Base-by-base conservation (phyloP, 2,329 filamentous ascomycete species). In the Emergomyces orientalis region DNA sequence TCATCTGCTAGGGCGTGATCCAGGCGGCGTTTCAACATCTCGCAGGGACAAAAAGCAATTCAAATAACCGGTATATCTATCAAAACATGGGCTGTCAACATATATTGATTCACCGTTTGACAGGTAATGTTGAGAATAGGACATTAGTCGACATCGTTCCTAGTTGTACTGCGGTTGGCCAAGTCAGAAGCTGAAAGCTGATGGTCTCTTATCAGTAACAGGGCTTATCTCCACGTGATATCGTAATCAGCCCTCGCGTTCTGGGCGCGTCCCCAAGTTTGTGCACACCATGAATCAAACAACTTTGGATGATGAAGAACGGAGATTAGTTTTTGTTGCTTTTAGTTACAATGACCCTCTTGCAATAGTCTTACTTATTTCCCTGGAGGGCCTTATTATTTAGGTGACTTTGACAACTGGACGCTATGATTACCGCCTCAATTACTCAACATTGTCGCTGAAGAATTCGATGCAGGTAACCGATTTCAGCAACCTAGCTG, bases 11-110 rank as follows among this genome's bases (percentile, higher is more conserved):
- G 22, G n/a, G 54, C n/a, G 43, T 63, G 60, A 13, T 62, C 37
- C 49, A 34, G 60, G 9, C 47, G 14, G 30, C 66, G 65, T 63
- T 68, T 68, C 39, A 58, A 45, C 66, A 67, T 68, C 37, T 41
- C 25, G 13, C 5, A 8, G 19, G n/a, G 25, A 59, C 8, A 9
- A 59, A 47, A 45, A 43, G 7, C 3, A 25, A 47, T 47, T 34
- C 13, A 57, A 41, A 57, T 41, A 57, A 34, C 14, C 32, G 34
- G 25, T 37, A 55, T n/a, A 22, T 5, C 30, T 19, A 37, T n/a
- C 19, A 8, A 32, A 55, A 34, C 8, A 37, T n/a, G 9, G 30
- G 8, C 17, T 55, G 19, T 17, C 17, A n/a, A 55, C 19, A n/a
- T 32, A 55, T 34, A 37, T 22, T 3, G 51, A 55, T 55, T 34